phyloP scores from a whole-genome alignment of 2,329 filamentous ascomycete species.

The Cladosporium sp. region DNA sequence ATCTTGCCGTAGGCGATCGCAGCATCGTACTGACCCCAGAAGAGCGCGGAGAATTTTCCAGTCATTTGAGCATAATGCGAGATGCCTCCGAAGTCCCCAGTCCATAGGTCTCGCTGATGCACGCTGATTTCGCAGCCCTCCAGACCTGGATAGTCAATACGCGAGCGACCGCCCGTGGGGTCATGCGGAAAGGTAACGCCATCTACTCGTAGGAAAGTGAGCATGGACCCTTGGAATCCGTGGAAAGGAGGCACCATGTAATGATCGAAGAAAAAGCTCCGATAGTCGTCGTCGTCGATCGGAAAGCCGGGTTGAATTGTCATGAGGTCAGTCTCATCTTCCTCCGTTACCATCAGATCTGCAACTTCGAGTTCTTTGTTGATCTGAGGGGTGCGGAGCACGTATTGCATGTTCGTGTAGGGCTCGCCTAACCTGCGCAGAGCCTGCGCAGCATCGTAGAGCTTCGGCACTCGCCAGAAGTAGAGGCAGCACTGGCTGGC shows the following conservation, averaged over 20 bases:
- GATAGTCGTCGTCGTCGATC: neutral
- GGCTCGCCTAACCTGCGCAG: neutral
- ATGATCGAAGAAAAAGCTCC: neutral
- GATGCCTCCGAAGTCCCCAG: neutral
- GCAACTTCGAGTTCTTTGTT: neutral
- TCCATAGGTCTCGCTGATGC: neutral
- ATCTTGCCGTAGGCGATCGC: neutral
- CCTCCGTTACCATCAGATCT: neutral
- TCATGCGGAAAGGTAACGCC: neutral
- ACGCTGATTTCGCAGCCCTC: neutral
- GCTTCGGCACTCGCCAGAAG: neutral
- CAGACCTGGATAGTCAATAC: neutral
- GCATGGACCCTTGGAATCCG: neutral
- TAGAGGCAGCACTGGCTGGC: neutral
- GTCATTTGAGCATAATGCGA: neutral
- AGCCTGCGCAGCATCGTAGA: neutral
- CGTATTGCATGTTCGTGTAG: neutral
- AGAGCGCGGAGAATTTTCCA: neutral
- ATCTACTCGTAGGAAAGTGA: neutral
- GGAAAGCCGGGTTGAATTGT: neutral
- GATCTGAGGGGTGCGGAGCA: neutral
- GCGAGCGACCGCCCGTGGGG: neutral
- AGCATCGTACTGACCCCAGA: neutral
- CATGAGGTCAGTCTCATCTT: neutral
- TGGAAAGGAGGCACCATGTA: neutral